phyloP scores from a whole-genome alignment of 177 flowering plant species.

The Tripterygium wilfordii region DNA sequence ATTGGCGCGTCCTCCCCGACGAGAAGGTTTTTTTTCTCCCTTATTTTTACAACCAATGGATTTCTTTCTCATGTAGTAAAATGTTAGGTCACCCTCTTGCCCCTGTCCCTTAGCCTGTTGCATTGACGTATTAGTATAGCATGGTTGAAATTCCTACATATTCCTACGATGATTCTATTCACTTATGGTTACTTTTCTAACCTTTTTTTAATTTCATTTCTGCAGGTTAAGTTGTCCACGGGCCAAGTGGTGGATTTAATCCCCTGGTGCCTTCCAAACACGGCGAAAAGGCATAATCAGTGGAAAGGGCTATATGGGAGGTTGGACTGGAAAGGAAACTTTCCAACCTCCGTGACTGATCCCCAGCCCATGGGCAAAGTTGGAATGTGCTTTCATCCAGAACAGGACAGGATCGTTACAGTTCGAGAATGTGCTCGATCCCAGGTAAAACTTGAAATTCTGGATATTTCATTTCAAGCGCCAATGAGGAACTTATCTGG shows the following conservation, averaged over 20 bases:
- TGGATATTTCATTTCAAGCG: no score
- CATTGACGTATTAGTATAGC: no score
- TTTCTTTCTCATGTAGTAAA: no score
- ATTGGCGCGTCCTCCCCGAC: slow-evolving; percentile 91
- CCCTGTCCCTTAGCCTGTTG: no score
- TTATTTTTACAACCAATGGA: no score
- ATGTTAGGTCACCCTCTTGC: no score
- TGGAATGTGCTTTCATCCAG: slow-evolving; percentile 97
- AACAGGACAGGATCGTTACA: slow-evolving; percentile 85
- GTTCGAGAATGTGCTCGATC: slow-evolving; percentile 95
- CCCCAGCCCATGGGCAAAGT: slow-evolving; percentile 99
- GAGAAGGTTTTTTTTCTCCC: no score
- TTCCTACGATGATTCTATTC: neutral
- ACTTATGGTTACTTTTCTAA: neutral
- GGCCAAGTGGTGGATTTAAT: slow-evolving; percentile 89
- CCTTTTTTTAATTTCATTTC: neutral
- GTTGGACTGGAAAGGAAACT: slow-evolving; percentile 96
- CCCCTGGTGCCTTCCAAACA: slow-evolving; percentile 94
- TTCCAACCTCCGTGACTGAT: slow-evolving; percentile 88
- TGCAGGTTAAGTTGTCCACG: slow-evolving; percentile 65
- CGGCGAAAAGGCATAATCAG: slow-evolving; percentile 84
- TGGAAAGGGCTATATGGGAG: slow-evolving; percentile 96
- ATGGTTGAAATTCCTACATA: no score
- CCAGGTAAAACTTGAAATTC: no score
- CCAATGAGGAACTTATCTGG: no score